Evolutionary conservation across 2,329 filamentous ascomycete genomes (phyloP), one percentile per base, ranked within the genome.

Genomic region (Beauveria sp.): DNA sequence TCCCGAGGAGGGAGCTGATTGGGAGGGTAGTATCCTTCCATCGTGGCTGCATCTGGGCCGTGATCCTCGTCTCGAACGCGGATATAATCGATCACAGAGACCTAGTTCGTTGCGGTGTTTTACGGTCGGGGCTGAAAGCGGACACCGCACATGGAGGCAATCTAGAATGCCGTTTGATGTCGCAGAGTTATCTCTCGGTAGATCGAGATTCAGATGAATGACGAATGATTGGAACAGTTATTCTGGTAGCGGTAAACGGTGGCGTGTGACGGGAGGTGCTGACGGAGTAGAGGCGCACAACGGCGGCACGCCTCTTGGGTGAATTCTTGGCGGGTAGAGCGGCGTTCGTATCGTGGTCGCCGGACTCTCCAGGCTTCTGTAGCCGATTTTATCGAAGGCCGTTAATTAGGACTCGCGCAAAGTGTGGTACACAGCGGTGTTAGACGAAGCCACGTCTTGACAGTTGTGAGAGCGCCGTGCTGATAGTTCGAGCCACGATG

Each of bases 11-110:
- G 26, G 16, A 59, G 26, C 48, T 51, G 54, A n/a, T 52, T 51
- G 52, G 53, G 16, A 48, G 53, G 31, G 22, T 53, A 58, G 34
- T 62, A 62, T 26, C 53, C 48, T 46, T 62, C 54, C 61, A 62
- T 62, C 40, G 26, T 67, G 42, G 43, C 51, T 42, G 59, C 59
- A 61, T 61, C 58, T 61, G 43, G 43, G 31, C 66, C 18, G 22
- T 18, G 18, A 34, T 8, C 28, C 9, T 55, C 18, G 34, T 54
- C 22, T 7, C 22, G 12, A 40, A 16, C n/a, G 42, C 40, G 16
- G 20, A 45, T 38, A 22, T 14, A 18, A 22, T 51, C 58, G 49
- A 20, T 20, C 42, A 28, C 14, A 16, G 22, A 18, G 48, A 48
- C 16, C 5, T 46, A 12, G 38, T 26, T 48, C 28, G 58, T 40